Base-by-base conservation (phyloP, 495 filamentous ascomycete genomes). In the Trichocladium antarcticum region DNA sequence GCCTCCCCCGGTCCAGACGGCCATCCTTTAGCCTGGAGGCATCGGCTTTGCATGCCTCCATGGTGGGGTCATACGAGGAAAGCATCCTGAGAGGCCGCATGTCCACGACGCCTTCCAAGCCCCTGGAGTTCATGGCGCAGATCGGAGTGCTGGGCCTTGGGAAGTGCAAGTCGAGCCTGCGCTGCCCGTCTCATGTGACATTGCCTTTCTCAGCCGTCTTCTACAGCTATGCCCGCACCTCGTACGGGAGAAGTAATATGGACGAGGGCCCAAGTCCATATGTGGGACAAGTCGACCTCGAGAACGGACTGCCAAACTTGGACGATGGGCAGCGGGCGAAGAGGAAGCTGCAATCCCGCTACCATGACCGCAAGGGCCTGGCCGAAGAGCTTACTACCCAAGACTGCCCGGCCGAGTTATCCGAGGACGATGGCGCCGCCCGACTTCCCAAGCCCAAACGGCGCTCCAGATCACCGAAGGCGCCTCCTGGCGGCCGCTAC, bases 51-150 rank as follows among this genome's bases (percentile, higher is more conserved):
- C 83, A 89, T 68, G 90, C 90, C 20, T 85, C 89, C 4, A 89
- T 98, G 83, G 92, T 98, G 15, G 92, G 92, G 0, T 96, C 92
- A 3, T 98, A 95, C 57, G 92, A 98, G 63, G 92, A 98, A 65
- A 95, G 87, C 3, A 96, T 98, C 42, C 70, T 98, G 3, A 80
- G 87, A 19, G 92, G 92, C 22, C 78, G 93, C 45, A 98, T 98
- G 92, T 97, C 93, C 36, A 97, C 89, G 11, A 92, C 82, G 8
- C 93, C 92, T 2, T 97, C 92, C 8, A 89, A 87, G 46, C 92
- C 92, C 22, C 68, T 99, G 17, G 82, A 93, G 52, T 99, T 99
- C 60, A 76, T 90, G 16, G 93, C 92, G 36, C 89, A 96, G 62
- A 97, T 99, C 48, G 92, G 92, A 22, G 92, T 97, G 0, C 70